Percentiles rank a stretch among this genome's conserved stretches.
These are phyloP conservation scores for Monosporascus cannonballus DNA, from an alignment of 2,329 filamentous ascomycete species.

Conservation along the genomic window DNA sequence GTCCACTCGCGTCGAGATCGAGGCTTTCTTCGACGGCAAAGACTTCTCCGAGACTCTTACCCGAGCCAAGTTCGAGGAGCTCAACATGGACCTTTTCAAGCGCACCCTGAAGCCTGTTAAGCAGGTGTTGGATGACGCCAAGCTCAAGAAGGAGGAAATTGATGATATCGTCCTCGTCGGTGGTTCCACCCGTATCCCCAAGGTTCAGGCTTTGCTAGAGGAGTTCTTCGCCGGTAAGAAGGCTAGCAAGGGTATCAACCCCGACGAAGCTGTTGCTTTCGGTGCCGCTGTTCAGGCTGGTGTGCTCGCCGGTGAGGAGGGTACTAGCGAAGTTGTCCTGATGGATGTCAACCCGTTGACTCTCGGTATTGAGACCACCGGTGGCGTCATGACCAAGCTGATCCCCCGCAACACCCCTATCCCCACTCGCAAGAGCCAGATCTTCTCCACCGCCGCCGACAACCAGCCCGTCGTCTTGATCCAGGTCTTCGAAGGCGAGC, in stretches of 20 bases:
- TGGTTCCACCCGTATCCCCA: constrained; percentile 98
- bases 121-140: constrained; percentile 97
- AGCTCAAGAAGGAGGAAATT: constrained; percentile 91
- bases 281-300: constrained; percentile 96
- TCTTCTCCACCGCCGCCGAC: constrained; percentile 94
- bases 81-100: constrained; percentile 99
- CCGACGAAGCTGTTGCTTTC: constrained; percentile 97
- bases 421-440: constrained; percentile 93
- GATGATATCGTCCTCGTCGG: constrained; percentile 97
- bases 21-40: constrained; percentile 92
- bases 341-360: constrained; percentile 98
- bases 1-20: constrained; percentile 91
- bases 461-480: constrained; percentile 95
- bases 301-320: constrained; percentile 84
- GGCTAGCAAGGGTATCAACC: constrained; percentile 98
- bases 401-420: constrained; percentile 93
- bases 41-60: constrained; percentile 98
- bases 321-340: constrained; percentile 74
- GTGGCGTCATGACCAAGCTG: constrained; percentile 95
- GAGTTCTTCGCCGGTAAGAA: constrained; percentile 95
- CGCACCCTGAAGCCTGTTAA: constrained; percentile 98
- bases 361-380: constrained; percentile 94
- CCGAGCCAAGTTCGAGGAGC: constrained; percentile 98
- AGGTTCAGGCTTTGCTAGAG: constrained; percentile 90
- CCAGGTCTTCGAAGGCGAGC: constrained; percentile 92